phyloP scores from a whole-genome alignment of 2,329 filamentous ascomycete species.

The Cladophialophora bantiana region DNA sequence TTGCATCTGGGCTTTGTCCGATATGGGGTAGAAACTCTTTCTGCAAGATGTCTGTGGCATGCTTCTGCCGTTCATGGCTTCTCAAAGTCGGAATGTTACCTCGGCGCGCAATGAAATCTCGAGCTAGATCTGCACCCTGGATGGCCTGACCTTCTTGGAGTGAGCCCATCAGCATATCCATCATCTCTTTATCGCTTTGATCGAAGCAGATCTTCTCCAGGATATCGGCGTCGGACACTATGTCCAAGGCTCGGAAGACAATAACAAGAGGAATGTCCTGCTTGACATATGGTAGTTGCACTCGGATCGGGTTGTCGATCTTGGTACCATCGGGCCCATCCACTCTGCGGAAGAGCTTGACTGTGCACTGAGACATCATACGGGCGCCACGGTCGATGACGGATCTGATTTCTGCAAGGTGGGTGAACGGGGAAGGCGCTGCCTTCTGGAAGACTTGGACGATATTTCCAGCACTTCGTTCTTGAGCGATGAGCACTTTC shows the following conservation, averaged over 20 bases:
- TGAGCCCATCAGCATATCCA: constrained; percentile 96
- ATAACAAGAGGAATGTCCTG: constrained; percentile 91
- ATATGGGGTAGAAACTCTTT: constrained; percentile 98
- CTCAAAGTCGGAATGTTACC: constrained; percentile 75
- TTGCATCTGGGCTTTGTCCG: constrained; percentile 90
- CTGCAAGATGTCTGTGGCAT: constrained; percentile 91
- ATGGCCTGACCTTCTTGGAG: constrained; percentile 97
- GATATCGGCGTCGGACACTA: constrained; percentile 97
- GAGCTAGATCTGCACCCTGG: constrained; percentile 90
- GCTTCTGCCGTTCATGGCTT: constrained; percentile 84
- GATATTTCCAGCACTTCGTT: constrained; percentile 96
- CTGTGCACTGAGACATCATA: constrained; percentile 87
- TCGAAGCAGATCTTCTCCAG: constrained; percentile 98
- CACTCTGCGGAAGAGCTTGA: constrained; percentile 89
- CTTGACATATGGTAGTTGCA: constrained; percentile 92
- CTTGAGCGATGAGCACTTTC: constrained; percentile 97
- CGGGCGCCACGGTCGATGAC: constrained; percentile 95
- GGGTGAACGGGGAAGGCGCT: constrained; percentile 86
- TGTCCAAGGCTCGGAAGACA: constrained; percentile 92
- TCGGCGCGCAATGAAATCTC: constrained; percentile 95
- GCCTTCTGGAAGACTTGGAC: constrained; percentile 99
- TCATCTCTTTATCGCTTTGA: constrained; percentile 91
- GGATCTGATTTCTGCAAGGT: constrained; percentile 94
- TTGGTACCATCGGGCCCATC: constrained; percentile 64
- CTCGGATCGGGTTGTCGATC: constrained; percentile 67